Evolutionary conservation across 73 alveolate genomes (phyloP), one percentile per base, ranked within the genome.

Genomic region (Uronychia setigera): DNA sequence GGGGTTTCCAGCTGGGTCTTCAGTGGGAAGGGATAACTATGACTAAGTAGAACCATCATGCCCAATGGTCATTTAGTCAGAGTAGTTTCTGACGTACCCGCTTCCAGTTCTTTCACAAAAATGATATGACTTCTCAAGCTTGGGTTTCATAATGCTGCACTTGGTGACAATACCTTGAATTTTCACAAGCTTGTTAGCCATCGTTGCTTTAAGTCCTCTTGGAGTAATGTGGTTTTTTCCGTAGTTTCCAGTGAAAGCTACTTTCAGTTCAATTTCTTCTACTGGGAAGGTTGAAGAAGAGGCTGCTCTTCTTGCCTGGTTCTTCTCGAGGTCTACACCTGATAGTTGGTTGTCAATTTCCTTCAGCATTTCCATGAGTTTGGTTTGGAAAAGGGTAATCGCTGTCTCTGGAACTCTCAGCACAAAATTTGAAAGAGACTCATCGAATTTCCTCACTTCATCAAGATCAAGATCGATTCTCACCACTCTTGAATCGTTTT

Each of bases 101-200:
- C 89, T 34, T 82, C 91, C 87, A n/a, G 99, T 97, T 74, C 86
- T 95, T 77, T 97, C 99, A 83, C 98, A 93, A 95, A 92, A 98
- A 86, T 98, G 99, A 5, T 86, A 96, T 60, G 98, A 88, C 60
- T 91, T 94, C 82, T 88, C 91, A 59, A 98, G 89, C 81, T 95
- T 98, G 31, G 99, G 99, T 82, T 93, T 93, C 26, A 97, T 98
- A 35, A 95, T 89, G 76, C 97, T 88, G 95, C 95, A 94, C 76
- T 97, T 94, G 30, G 99, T 98, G 59, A 98, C 99, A 33, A 98
- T 98, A 1, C 99, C 99, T 79, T 96, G 96, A 14, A 97, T 99
- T n/a, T 94, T 93, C 0, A 98, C 99, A 75, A 91, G 91, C 83
- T 96, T 89, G 93, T 98, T 98, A 33, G 94, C 83, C 83, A 94